phyloP scores from a whole-genome alignment of 1,139 yeast genomes.

The Saccharomycopsis hybrid region DNA sequence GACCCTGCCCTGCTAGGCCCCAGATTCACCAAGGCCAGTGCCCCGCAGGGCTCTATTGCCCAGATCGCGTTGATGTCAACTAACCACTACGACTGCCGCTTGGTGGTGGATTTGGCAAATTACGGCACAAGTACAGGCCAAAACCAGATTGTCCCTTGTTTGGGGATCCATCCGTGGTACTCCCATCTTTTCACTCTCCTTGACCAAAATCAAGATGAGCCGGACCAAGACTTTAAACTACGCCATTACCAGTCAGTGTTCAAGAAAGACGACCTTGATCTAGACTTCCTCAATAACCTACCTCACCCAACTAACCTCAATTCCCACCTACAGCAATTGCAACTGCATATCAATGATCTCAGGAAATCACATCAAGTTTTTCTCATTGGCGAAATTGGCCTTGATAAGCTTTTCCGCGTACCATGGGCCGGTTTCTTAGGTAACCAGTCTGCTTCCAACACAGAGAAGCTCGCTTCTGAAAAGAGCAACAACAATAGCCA shows the following conservation, averaged over 20 bases:
- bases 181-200: constrained; percentile 50
- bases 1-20: constrained; percentile 16
- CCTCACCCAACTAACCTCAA: constrained; percentile 56
- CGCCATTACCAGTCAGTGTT: constrained; percentile 51
- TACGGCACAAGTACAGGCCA: neutral
- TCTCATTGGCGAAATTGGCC: constrained; percentile 80
- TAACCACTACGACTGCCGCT: constrained; percentile 29
- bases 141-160: constrained; percentile 41
- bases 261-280: constrained; percentile 12
- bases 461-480: neutral
- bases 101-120: constrained; percentile 26
- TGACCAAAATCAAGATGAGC: constrained; percentile 28
- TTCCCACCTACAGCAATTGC: constrained; percentile 30
- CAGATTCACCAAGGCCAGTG: neutral
- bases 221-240: constrained; percentile 23
- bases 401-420: constrained; percentile 69
- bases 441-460: constrained; percentile 21
- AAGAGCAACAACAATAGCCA: neutral
- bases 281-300: constrained; percentile 36
- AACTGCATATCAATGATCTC: neutral
- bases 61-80: constrained; percentile 34
- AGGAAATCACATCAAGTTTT: constrained; percentile 1
- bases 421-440: constrained; percentile 58
- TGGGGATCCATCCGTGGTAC: constrained; percentile 93
- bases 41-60: constrained; percentile 20